Evolutionary conservation across 2,329 filamentous ascomycete genomes (phyloP), one percentile per base, ranked within the genome.

Genomic region (Pleomassaria siparia): DNA sequence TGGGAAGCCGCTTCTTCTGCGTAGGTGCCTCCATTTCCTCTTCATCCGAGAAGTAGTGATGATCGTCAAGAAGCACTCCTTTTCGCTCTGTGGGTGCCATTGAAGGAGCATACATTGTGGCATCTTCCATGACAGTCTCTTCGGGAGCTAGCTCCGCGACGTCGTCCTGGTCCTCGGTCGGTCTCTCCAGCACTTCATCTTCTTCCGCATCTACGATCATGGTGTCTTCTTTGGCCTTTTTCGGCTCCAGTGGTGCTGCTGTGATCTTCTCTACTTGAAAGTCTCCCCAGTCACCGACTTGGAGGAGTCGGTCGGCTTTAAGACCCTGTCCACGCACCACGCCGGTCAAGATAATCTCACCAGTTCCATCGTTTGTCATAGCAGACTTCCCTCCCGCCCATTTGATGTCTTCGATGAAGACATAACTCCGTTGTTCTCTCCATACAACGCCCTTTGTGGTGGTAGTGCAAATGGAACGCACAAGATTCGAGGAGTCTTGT

Each of bases 1-100:
- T 89, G 1, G 94, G 94, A 18, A 99, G 73, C 53, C 84, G 83
- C 72, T 86, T 94, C 6, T 89, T 88, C 25, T 75, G 73, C 28
- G 79, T 72, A 15, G 83, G 75, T 15, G 80, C 75, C 44, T 84
- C 74, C 33, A 80, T 78, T 5, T 79, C 76, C 44, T 94, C 87
- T 39, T 94, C 90, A 35, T 97, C 92, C 0, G 91, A 91, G 66
- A 97, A 99, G 71, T 99, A 99, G 68, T 97, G 92, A 69, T 99
- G 92, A 57, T 97, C 92, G 58, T 99, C 94, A 9, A 99, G 79
- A 32, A 99, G 76, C 1, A 99, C 94, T 55, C 92, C 94, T 73
- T 92, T 95, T 65, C 76, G 65, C 49, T 77, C 74, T 21, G 61
- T 80, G 57, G 51, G 76, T 67, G 59, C 78, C 47, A 74, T 74